Evolutionary conservation across 805 yeast species (phyloP).

Genomic region (Yueomyces sinensis): DNA sequence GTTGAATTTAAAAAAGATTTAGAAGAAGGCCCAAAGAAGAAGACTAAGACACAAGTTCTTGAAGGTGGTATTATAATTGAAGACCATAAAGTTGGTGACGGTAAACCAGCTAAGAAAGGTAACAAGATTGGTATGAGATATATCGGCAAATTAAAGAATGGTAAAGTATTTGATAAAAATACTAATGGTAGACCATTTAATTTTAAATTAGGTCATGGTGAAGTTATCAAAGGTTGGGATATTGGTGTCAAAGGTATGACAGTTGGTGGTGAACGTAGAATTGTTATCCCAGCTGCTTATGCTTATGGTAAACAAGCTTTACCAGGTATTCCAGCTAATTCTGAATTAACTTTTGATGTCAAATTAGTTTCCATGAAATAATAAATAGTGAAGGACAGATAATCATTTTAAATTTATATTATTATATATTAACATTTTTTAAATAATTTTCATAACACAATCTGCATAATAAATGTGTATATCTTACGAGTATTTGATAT

Average conservation of each 20-base stretch:
- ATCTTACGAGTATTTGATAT: too few relatives aligned
- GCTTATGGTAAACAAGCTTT: slow-evolving; percentile 91
- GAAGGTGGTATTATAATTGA: slow-evolving; percentile 90
- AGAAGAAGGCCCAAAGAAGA: slow-evolving; percentile 73
- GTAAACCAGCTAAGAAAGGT: slow-evolving; percentile 78
- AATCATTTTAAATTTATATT: too few relatives aligned
- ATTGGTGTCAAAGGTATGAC: slow-evolving; percentile 98
- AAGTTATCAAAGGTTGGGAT: slow-evolving; percentile 98
- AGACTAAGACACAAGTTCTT: slow-evolving; percentile 61
- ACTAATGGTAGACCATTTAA: slow-evolving; percentile 92
- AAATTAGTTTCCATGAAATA: slow-evolving; percentile 85
- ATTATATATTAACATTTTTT: neutral
- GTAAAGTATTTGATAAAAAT: slow-evolving; percentile 94
- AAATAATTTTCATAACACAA: neutral
- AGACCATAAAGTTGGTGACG: slow-evolving; percentile 84
- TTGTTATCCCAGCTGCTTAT: slow-evolving; percentile 87
- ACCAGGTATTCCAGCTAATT: slow-evolving; percentile 97
- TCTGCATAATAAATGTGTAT: too few relatives aligned
- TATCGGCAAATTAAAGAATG: slow-evolving; percentile 94
- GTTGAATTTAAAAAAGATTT: slow-evolving; percentile 84
- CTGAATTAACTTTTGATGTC: slow-evolving; percentile 91
- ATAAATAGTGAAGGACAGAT: slow-evolving; percentile 3
- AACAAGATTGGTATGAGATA: slow-evolving; percentile 92
- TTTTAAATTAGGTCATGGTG: slow-evolving; percentile 90
- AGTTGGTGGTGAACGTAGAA: slow-evolving; percentile 98